Conservation (phyloP, 345 rosid genomes). For the Citrus reticulata region DNA sequence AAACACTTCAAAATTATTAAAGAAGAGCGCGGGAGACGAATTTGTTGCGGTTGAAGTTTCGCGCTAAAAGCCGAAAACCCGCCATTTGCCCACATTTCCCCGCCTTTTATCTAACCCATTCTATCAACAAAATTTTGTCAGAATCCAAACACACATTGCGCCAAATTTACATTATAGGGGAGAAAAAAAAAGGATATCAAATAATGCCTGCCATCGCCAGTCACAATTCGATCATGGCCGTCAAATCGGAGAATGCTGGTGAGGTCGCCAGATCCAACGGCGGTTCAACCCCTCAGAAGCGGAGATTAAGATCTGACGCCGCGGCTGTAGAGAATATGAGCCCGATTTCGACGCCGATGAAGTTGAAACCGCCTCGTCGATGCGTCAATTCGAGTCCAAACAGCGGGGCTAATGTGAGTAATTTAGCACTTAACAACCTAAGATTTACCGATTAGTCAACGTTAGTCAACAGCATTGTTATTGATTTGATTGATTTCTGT, state of each 20-base stretch:
- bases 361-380: slow-evolving; percentile 51
- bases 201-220: slow-evolving; percentile 59
- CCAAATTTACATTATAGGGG: background rate
- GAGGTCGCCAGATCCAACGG: slow-evolving; percentile 27
- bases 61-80: slow-evolving; percentile 26
- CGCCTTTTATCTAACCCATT: background rate
- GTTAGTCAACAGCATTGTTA: background rate
- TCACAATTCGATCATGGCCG: slow-evolving; percentile 24
- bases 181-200: background rate
- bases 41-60: slow-evolving; percentile 23
- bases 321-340: slow-evolving; percentile 3
- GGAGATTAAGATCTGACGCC: slow-evolving; percentile 49
- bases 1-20: background rate
- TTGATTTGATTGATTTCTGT: background rate
- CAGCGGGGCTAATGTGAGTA: slow-evolving; percentile 23
- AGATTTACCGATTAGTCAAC: background rate
- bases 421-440: no score
- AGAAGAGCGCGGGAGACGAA: slow-evolving; percentile 32
- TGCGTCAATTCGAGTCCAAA: slow-evolving; percentile 34
- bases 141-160: background rate
- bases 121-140: background rate
- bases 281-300: slow-evolving; percentile 43
- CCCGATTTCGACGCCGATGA: slow-evolving; percentile 28
- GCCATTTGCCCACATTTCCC: background rate
- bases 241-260: slow-evolving; percentile 25